Conservation (phyloP, 2,329 filamentous ascomycete genomes). For the Diaporthe ilicicola region DNA sequence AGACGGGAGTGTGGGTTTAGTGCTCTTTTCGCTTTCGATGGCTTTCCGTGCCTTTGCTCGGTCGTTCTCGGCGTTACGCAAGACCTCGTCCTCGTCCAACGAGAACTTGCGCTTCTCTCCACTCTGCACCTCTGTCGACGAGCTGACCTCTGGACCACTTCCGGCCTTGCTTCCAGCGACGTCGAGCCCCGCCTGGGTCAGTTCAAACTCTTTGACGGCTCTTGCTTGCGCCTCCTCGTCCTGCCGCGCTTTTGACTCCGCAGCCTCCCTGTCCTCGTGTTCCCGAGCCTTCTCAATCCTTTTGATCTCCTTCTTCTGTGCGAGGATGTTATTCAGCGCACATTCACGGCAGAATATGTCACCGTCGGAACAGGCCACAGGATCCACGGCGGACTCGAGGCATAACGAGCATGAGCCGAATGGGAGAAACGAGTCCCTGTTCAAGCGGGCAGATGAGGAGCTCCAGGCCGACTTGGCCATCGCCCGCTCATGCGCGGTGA, state of each 20-base stretch:
- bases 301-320: slow-evolving; percentile 92
- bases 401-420: slow-evolving; percentile 92
- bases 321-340: slow-evolving; percentile 87
- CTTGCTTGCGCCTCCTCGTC: slow-evolving; percentile 76
- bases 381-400: slow-evolving; percentile 80
- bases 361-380: slow-evolving; percentile 83
- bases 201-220: slow-evolving; percentile 84
- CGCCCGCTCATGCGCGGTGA: slow-evolving; percentile 89
- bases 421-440: slow-evolving; percentile 89
- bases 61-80: slow-evolving; percentile 74
- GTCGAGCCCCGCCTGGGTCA: slow-evolving; percentile 77
- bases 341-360: slow-evolving; percentile 97
- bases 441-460: slow-evolving; percentile 82
- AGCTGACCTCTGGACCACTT: slow-evolving; percentile 37
- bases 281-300: slow-evolving; percentile 75
- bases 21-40: slow-evolving; percentile 76
- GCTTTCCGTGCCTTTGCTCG: slow-evolving; percentile 73
- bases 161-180: slow-evolving; percentile 41
- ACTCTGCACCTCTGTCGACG: slow-evolving; percentile 42
- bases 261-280: slow-evolving; percentile 66
- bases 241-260: slow-evolving; percentile 65
- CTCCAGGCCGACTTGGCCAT: slow-evolving; percentile 86
- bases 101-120: slow-evolving; percentile 79
- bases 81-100: slow-evolving; percentile 79
- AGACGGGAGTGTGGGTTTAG: slow-evolving; percentile 77